Evolutionary conservation across 345 rosid species (phyloP), one percentile per base, ranked within the genome.

Genomic region (Gossypium mustelinum): DNA sequence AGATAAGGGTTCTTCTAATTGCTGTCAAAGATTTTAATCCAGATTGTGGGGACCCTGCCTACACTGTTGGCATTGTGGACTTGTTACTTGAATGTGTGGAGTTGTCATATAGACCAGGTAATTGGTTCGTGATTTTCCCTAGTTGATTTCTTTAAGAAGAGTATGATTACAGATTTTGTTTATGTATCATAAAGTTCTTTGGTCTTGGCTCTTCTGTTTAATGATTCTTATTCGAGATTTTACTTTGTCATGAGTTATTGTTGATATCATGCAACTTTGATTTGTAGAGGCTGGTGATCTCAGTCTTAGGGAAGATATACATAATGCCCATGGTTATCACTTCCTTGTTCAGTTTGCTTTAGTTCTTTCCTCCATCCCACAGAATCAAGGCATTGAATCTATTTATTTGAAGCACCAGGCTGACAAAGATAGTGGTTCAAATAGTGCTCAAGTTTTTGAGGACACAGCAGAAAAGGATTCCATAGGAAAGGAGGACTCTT

Each of bases 301-400:
- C 79, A 86, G 85, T 87, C 98, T 96, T 45, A 88, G 98, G 85
- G 98, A 96, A 82, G 99, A 96, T 84, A 87, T 96, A 82, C 99
- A 86, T 73, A 96, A 96, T 81, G 99, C 99, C 82, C 99, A 96
- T 63, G 99, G 99, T 73, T 92, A 96, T 85, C 99, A 92, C 79
- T 96, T 96, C 85, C 98, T 96, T 83, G 99, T 92, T 79, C 99
- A 87, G 81, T 93, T 96, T 88, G 97, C 97, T 63, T 80, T 96
- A 79, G 82, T 86, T 76, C 86, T 96, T 25, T 89, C 98, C 70
- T 79, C 93, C 75, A 73, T 88, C 82, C 89, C 88, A 72, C 88
- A 80, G 81, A 84, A 73, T 70, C 87, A 75, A 80, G 70, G 56
- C 55, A 50, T 79, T 82, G 81, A 78, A 68, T 80, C 84, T 70